Evolutionary conservation across 345 rosid species (phyloP).

Genomic region (Brassica nigra): DNA sequence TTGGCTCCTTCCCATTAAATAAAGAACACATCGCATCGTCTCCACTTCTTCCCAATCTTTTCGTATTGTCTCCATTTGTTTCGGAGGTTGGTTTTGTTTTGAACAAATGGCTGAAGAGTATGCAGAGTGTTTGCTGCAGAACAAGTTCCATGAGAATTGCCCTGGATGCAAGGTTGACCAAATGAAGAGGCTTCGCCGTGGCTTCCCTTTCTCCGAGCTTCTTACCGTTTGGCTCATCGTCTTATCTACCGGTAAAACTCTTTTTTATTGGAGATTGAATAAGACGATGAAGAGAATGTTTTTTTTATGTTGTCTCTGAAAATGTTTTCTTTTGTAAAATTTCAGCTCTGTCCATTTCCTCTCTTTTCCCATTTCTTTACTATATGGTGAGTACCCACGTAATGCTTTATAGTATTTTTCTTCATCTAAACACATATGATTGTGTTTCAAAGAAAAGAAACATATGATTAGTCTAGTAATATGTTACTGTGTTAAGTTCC

Average conservation of each 20-base stretch:
- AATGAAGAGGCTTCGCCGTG: slow-evolving; percentile 50
- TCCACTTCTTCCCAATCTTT: background rate
- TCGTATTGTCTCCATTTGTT: background rate
- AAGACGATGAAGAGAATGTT: background rate
- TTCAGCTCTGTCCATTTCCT: slow-evolving; percentile 88
- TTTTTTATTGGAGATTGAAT: background rate
- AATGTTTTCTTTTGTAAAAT: background rate
- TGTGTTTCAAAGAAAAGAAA: no score
- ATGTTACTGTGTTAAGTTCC: no score
- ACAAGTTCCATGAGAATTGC: slow-evolving; percentile 64
- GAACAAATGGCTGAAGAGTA: slow-evolving; percentile 42
- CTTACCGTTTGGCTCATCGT: slow-evolving; percentile 75
- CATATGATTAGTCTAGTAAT: background rate
- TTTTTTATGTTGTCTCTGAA: background rate
- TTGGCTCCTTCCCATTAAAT: background rate
- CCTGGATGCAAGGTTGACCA: slow-evolving; percentile 83
- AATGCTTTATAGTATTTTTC: background rate
- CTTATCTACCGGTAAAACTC: slow-evolving; percentile 58
- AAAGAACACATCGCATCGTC: slow-evolving; percentile 13
- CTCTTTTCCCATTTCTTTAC: slow-evolving; percentile 87
- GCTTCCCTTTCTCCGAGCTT: slow-evolving; percentile 67
- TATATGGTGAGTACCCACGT: slow-evolving; percentile 70
- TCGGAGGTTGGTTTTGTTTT: slow-evolving; percentile 1
- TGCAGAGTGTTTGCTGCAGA: slow-evolving; percentile 54
- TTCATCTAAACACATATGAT: no score